Conservation (phyloP, 2,329 filamentous ascomycete genomes). For the Neonectria magnoliae region DNA sequence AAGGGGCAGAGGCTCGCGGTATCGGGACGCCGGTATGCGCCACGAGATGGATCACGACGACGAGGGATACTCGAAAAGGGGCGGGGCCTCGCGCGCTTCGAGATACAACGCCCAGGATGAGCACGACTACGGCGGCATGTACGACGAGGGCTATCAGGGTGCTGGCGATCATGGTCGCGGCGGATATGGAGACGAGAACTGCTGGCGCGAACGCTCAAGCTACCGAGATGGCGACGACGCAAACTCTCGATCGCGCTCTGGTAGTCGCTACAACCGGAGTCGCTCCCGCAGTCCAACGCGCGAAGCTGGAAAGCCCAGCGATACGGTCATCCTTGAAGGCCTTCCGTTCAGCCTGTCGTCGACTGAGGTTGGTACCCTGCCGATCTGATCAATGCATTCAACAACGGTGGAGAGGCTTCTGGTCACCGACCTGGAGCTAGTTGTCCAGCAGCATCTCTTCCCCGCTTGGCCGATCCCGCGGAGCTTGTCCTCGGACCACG, state of each 20-base stretch:
- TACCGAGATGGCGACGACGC: constrained; percentile 34
- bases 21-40: constrained; percentile 40
- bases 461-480: constrained; percentile 3
- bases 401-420: constrained; percentile 13
- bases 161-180: constrained; percentile 34
- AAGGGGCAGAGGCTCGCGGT: constrained; percentile 41
- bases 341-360: constrained; percentile 60
- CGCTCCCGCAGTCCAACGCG: constrained; percentile 49
- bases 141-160: constrained; percentile 50
- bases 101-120: constrained; percentile 43
- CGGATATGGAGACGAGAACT: constrained; percentile 34
- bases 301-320: constrained; percentile 55
- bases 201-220: constrained; percentile 30
- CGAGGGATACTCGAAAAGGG: constrained; percentile 39
- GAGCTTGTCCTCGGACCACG: constrained; percentile 15
- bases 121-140: constrained; percentile 51
- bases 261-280: constrained; percentile 43
- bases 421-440: constrained; percentile 19
- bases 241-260: constrained; percentile 42
- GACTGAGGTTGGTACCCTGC: constrained; percentile 59
- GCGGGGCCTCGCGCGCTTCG: constrained; percentile 38
- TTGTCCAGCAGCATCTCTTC: constrained; percentile 15
- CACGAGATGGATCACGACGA: constrained; percentile 41
- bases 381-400: constrained; percentile 28
- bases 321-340: constrained; percentile 66